Base-by-base conservation (phyloP, 2,329 filamentous ascomycete species). In the Penicillium sp. region DNA sequence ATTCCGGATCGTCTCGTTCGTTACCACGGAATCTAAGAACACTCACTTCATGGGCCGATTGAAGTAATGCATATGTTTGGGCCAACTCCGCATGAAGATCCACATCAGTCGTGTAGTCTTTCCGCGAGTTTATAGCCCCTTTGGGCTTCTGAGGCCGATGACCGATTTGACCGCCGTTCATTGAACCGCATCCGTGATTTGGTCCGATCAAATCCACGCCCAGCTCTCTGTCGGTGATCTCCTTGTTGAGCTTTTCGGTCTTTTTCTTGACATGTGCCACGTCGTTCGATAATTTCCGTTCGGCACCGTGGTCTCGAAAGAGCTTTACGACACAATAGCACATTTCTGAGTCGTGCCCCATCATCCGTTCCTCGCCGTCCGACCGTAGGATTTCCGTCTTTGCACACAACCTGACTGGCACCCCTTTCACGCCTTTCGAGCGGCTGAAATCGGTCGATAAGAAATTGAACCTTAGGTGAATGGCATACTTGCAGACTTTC, bases 361-460 rank as follows among this genome's bases (percentile, higher is more conserved):
- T 24, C 24, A 43, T 7, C 49, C 74, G 57, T 21, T 77, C 75
- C 2, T 81, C 79, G 6, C 79, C 74, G 36, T 81, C 80, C 18
- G 79, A 73, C 0, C 81, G 75, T 2, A 91, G 56, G 7, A 85
- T 74, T 58, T 88, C 87, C 0, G 92, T 97, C 75, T 97, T 97
- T 21, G 91, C 86, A 73, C 92, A 96, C 1, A 97, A 82, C 47
- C 92, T 82, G 6, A 97, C 91, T 0, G 92, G 92, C 24, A 96
- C 96, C 31, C 92, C 92, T 75, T 97, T 97, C 48, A 97, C 92
- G 36, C 92, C 92, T 70, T 97, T 97, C n/a, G 92, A 96, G 69
- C 96, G 92, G 72, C 92, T 96, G 71, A 97, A 97, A 70, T 97
- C 92, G 14, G 92, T 97, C 1, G 92, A 97, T 0, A 97, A 80